Conservation (phyloP, 2,329 filamentous ascomycete species). For the Chaetomiaceae sp. region DNA sequence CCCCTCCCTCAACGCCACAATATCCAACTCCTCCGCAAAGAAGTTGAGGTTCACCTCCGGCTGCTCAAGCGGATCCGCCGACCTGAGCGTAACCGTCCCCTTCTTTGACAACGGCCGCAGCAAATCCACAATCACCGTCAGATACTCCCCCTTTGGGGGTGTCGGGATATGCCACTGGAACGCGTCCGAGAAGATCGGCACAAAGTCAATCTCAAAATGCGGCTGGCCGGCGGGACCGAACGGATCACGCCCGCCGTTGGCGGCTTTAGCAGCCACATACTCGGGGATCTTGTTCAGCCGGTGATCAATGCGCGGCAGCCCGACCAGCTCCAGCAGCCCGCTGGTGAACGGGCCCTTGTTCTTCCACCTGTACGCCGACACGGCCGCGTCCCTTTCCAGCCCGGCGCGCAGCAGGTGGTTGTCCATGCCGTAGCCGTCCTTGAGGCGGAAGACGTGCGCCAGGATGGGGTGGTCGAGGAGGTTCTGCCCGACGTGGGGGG, state of each 20-base stretch:
- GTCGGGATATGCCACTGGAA: slow-evolving; percentile 4
- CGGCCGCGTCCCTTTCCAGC: neutral
- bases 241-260: neutral
- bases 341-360: slow-evolving; percentile 1
- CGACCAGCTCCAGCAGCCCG: neutral
- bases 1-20: neutral
- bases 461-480: slow-evolving; percentile 34
- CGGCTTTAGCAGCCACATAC: neutral
- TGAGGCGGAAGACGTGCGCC: slow-evolving; percentile 16
- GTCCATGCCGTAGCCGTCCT: slow-evolving; percentile 22
- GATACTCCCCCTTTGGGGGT: slow-evolving; percentile 9
- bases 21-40: slow-evolving; percentile 27
- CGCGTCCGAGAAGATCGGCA: slow-evolving; percentile 13
- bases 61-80: slow-evolving; percentile 6
- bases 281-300: neutral
- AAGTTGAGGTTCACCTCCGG: slow-evolving; percentile 23
- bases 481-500: slow-evolving; percentile 38
- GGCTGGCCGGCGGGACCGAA: slow-evolving; percentile 14
- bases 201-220: slow-evolving; percentile 17
- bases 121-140: slow-evolving; percentile 21
- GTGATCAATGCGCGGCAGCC: neutral
- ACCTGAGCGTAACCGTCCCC: slow-evolving; percentile 14
- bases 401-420: slow-evolving; percentile 10
- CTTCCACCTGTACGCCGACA: slow-evolving; percentile 1
- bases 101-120: slow-evolving; percentile 5